A percentile compares a stretch with the other conserved stretches of the same genome.
Conservation (phyloP, 192 early-diverging fungal genomes). For the Dimargaris cristalligena region DNA sequence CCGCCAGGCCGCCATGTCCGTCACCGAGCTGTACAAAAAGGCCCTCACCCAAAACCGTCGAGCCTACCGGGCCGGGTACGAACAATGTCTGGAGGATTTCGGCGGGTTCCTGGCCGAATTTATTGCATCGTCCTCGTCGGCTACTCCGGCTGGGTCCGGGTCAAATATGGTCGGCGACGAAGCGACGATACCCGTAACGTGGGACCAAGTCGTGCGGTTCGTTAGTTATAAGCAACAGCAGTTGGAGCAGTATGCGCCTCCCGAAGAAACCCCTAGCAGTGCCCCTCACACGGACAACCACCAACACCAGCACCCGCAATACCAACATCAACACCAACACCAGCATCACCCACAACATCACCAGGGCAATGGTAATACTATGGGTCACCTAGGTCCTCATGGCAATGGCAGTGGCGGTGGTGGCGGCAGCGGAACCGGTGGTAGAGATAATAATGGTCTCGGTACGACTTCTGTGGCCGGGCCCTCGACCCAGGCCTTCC, state of each 20-base stretch:
- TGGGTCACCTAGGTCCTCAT: background rate
- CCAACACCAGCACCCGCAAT: no score
- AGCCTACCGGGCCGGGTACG: slow-evolving; percentile 21
- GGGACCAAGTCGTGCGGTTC: slow-evolving; percentile 8
- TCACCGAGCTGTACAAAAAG: slow-evolving; percentile 28
- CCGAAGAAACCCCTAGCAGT: no score
- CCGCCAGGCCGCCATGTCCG: slow-evolving; percentile 17
- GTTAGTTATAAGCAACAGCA: slow-evolving; percentile 7
- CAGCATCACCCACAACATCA: no score
- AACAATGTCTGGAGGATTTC: slow-evolving; percentile 23
- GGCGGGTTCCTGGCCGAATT: slow-evolving; percentile 14
- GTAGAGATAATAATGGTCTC: no score
- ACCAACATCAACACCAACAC: no score
- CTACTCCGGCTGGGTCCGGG: background rate
- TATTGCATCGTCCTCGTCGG: background rate
- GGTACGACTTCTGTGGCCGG: no score
- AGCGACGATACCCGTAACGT: slow-evolving; percentile 1
- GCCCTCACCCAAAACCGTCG: slow-evolving; percentile 16
- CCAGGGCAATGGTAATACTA: background rate
- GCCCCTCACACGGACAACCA: no score
- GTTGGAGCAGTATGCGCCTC: slow-evolving; percentile 5
- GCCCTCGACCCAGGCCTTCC: no score
- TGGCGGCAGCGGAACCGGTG: background rate
- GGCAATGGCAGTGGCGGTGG: background rate
- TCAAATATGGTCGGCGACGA: background rate